phyloP scores from a whole-genome alignment of 2,329 filamentous ascomycete genomes.

The Akanthomyces lecanii region DNA sequence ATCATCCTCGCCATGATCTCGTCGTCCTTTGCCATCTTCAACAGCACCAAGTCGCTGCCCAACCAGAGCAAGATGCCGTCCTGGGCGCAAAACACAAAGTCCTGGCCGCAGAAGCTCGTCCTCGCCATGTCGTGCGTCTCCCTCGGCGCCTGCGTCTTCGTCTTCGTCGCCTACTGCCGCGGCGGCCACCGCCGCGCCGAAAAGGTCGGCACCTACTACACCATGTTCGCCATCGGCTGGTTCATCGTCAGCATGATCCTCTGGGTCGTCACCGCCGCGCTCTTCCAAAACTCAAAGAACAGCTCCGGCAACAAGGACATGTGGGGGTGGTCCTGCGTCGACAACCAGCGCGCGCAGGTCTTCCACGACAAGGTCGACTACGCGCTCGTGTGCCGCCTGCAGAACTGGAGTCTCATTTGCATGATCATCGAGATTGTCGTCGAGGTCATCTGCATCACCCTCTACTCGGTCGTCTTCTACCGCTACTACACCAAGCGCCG shows the following conservation, averaged over 20 bases:
- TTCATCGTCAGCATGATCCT: slow-evolving; percentile 91
- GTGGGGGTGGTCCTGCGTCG: slow-evolving; percentile 97
- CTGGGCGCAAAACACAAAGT: slow-evolving; percentile 75
- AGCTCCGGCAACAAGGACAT: slow-evolving; percentile 74
- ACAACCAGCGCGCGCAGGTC: slow-evolving; percentile 74
- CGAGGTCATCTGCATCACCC: slow-evolving; percentile 82
- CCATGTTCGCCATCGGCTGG: slow-evolving; percentile 85
- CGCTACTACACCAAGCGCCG: slow-evolving; percentile 95
- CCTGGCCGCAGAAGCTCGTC: slow-evolving; percentile 87
- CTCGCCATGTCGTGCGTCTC: slow-evolving; percentile 77
- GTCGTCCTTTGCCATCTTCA: slow-evolving; percentile 88
- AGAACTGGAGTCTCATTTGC: slow-evolving; percentile 94
- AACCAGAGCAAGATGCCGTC: slow-evolving; percentile 74
- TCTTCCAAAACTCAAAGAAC: slow-evolving; percentile 74
- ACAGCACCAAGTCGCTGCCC: slow-evolving; percentile 72
- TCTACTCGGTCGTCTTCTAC: slow-evolving; percentile 95
- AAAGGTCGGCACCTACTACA: slow-evolving; percentile 94
- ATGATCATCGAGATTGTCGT: slow-evolving; percentile 95
- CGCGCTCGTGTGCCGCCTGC: slow-evolving; percentile 81
- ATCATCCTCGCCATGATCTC: slow-evolving; percentile 90
- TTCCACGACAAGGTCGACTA: slow-evolving; percentile 83
- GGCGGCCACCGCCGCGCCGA: slow-evolving; percentile 86
- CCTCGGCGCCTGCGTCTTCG: slow-evolving; percentile 69
- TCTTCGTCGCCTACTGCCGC: slow-evolving; percentile 83
- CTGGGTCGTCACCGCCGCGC: slow-evolving; percentile 81